Evolutionary conservation across 2,329 filamentous ascomycete genomes (phyloP).

Genomic region (Cytospora leucostoma): DNA sequence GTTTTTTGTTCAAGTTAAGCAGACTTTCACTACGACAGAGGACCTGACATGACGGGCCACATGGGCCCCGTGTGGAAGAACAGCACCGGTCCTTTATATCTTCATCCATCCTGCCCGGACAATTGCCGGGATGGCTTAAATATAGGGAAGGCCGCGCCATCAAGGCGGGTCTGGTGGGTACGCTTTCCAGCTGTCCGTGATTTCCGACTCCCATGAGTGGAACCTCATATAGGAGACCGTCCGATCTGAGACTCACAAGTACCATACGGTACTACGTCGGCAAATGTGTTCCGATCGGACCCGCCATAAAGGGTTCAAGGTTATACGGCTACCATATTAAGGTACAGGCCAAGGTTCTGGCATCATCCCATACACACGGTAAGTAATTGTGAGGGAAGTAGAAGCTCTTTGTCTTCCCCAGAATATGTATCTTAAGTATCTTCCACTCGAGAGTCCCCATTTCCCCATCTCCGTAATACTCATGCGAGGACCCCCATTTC

Average conservation of each 20-base stretch:
- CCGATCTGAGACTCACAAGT: not conserved
- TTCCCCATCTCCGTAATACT: not conserved
- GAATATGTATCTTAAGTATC: too few relatives aligned
- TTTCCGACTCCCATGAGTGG: constrained; percentile 9
- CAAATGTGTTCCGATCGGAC: not conserved
- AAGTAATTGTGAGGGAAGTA: not conserved
- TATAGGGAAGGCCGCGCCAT: constrained; percentile 9
- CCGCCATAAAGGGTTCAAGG: not conserved
- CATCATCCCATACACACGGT: not conserved
- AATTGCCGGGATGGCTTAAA: not conserved
- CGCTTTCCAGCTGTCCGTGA: constrained; percentile 6
- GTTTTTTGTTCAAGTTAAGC: not conserved
- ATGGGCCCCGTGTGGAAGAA: not conserved
- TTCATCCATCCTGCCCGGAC: not conserved
- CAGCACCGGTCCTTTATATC: not conserved
- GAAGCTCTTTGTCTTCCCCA: not conserved
- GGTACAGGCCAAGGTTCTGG: not conserved
- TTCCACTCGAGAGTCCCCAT: not conserved
- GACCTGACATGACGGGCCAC: not conserved
- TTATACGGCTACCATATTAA: too few relatives aligned
- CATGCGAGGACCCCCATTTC: not conserved
- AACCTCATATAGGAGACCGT: not conserved
- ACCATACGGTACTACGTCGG: not conserved
- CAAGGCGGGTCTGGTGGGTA: constrained; percentile 10
- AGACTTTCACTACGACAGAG: not conserved